These are phyloP conservation scores for Vaccinium darrowii DNA, from an alignment of 148 eudicot species.

Conservation along the genomic window DNA sequence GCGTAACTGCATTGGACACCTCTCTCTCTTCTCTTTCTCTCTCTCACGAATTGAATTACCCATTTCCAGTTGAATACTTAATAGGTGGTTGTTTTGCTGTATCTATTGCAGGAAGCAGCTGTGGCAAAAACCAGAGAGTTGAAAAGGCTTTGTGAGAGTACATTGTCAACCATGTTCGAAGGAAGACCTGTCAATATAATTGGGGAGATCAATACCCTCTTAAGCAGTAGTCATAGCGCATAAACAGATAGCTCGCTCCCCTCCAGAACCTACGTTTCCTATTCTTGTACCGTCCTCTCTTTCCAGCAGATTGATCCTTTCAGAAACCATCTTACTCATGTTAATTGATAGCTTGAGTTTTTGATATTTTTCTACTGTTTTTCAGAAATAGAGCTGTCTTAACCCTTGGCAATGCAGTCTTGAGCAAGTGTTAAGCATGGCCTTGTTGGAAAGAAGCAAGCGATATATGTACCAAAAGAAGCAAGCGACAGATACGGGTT, in stretches of 20 bases:
- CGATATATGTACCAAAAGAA: too few species aligned
- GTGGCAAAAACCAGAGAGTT: conserved; percentile 72
- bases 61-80: background rate
- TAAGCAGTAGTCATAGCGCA: conserved; percentile 39
- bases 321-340: background rate
- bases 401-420: too few species aligned
- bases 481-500: too few species aligned
- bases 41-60: too few species aligned
- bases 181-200: conserved; percentile 91
- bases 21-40: background rate
- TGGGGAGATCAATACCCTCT: conserved; percentile 72
- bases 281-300: background rate
- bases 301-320: background rate
- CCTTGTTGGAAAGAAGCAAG: too few species aligned
- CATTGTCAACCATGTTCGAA: conserved; percentile 81
- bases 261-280: too few species aligned
- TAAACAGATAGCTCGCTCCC: background rate
- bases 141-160: conserved; percentile 85
- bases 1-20: too few species aligned
- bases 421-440: too few species aligned
- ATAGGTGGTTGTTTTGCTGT: background rate
- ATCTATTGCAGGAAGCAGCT: conserved; percentile 76
- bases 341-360: background rate
- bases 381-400: too few species aligned
- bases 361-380: too few species aligned